Evolutionary conservation across 768 basidiomycete genomes (phyloP), one percentile per base, ranked within the genome.

Genomic region (Lactarius sp.): DNA sequence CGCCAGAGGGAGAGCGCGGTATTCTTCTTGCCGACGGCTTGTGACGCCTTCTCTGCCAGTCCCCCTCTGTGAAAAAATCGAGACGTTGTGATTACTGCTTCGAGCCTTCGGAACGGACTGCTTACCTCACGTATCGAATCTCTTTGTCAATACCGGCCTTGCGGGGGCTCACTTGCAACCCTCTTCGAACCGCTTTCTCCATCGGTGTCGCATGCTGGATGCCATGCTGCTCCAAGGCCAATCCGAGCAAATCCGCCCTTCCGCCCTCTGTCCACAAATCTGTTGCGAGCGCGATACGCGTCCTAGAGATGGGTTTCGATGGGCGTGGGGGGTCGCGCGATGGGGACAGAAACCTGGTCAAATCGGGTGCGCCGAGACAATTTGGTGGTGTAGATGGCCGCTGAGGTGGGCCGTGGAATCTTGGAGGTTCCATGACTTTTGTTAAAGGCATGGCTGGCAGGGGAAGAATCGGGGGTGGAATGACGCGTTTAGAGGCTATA

Each of bases 161-260:
- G 66, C 82, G 78, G 0, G 86, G 86, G 71, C 85, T 87, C 58
- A 84, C 68, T 63, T 78, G 78, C 44, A 87, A 68, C 1, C 84
- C 85, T n/a, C 83, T 78, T 12, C 75, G 74, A 1, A 76, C 70
- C 66, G 81, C 77, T 2, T 69, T 70, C 52, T 78, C 76, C 16
- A 73, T 71, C 13, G 71, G 66, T 8, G 76, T 75, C 2, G 70
- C 77, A 71, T 67, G 79, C 58, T 53, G 75, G 62, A 70, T 70
- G 0, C 73, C 74, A 44, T 81, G 75, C 65, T 84, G 80, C 55
- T 79, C 80, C 16, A 86, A 71, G 51, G 84, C 77, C 16, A 86
- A 75, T 4, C 81, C 80, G 10, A 84, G 75, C 3, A 86, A 69
- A 67, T 85, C 83, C 22, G 79, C 79, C 3, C 77, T 70, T 8